Evolutionary conservation across 805 yeast species (phyloP), one percentile per base, ranked within the genome.

Genomic region (Yarrowia sp.): DNA sequence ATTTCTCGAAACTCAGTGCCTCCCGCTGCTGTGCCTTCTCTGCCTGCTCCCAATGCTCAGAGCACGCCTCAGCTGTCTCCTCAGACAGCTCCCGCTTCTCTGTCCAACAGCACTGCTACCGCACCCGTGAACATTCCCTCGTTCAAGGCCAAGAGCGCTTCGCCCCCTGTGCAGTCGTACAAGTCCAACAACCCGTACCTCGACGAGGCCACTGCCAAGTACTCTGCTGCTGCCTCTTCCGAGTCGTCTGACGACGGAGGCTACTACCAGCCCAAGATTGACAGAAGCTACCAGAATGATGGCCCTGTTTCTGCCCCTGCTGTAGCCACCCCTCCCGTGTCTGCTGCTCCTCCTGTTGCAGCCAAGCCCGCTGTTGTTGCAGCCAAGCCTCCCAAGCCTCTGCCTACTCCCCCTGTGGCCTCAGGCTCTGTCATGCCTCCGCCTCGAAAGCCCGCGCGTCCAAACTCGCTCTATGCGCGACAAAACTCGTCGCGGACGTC

Each of bases 121-220:
- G 41, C 41, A 17, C 64, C 64, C 1, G 35, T 58, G 33, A 33
- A 32, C 51, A 58, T 58, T 44, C 64, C 64, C 9, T 8, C 41
- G 41, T 58, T 35, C 18, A 58, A 58, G 51, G 50, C 64, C 35
- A 43, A 43, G 42, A 58, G 64, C 35, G 51, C 65, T 3, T 65
- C 67, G 7, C 66, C 66, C 13, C 64, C 66, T 5, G 50, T 65
- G 28, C 50, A 36, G 53, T 48, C 66, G 6, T 65, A 64, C 58
- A 64, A 47, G 39, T 63, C 66, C 51, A 58, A 58, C 51, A 58
- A 58, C 38, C 64, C 64, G 43, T 58, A 58, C n/a, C 43, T 58
- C 17, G 51, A 36, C 18, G 50, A 55, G 15, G 41, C 55, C 41
- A 35, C 55, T 4, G 55, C 55, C 55, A 48, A 48, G 41, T 48